These are phyloP conservation scores for Plasmodium inui DNA, from an alignment of 169 alveolate species.

Conservation along the genomic window DNA sequence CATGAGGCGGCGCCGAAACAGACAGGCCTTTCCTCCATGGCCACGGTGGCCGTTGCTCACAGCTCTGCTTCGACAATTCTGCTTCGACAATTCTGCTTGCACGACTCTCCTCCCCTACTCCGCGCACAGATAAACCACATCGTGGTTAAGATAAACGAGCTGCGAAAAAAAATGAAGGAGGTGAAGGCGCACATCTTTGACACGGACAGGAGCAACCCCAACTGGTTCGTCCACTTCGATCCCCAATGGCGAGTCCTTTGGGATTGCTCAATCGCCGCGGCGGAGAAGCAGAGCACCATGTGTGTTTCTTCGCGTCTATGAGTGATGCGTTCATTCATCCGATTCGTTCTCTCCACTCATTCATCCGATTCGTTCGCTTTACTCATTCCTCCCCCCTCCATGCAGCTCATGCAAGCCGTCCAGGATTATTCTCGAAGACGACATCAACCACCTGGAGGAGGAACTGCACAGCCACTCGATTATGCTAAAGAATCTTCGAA, in stretches of 20 bases:
- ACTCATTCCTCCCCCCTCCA: too few species aligned
- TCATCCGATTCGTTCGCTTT: neutral
- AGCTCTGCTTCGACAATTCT: too few species aligned
- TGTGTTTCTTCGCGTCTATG: neutral
- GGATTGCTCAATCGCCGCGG: neutral
- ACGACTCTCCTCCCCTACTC: neutral
- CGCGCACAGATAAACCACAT: constrained; percentile 22
- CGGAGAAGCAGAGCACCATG: neutral
- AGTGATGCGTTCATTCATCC: neutral
- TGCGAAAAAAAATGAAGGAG: constrained; percentile 46
- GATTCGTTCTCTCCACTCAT: neutral
- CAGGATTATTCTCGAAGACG: constrained; percentile 35
- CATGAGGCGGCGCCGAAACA: neutral
- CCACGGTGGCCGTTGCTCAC: neutral
- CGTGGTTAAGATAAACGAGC: constrained; percentile 30
- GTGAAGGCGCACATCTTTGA: constrained; percentile 41
- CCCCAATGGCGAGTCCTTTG: neutral
- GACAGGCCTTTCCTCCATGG: neutral
- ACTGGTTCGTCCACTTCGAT: constrained; percentile 25
- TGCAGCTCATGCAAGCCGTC: constrained; percentile 52
- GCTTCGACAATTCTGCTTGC: too few species aligned
- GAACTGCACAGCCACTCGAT: constrained; percentile 52
- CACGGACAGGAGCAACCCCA: constrained; percentile 24
- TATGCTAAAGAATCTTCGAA: constrained; percentile 41
- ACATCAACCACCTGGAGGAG: constrained; percentile 55